These are phyloP conservation scores for Durusdinium trenchii DNA, from an alignment of 73 alveolate genomes.

Conservation along the genomic window DNA sequence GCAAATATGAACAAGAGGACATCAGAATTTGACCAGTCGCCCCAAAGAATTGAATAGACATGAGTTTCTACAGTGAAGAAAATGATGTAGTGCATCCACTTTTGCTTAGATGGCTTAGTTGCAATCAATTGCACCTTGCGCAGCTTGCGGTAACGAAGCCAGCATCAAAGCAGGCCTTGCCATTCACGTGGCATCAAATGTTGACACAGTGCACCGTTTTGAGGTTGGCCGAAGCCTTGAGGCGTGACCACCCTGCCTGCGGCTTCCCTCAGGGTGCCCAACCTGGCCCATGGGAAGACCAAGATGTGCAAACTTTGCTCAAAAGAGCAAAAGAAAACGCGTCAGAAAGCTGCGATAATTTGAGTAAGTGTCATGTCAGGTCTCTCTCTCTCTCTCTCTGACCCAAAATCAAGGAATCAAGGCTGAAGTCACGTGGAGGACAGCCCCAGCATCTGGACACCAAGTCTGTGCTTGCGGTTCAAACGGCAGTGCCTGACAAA, in stretches of 20 bases:
- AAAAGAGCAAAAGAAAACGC: too few species aligned
- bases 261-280: not conserved
- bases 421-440: not conserved
- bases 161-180: slow-evolving; percentile 47
- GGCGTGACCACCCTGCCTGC: not conserved
- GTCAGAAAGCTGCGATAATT: too few species aligned
- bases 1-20: too few species aligned
- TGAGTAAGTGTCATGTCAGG: too few species aligned
- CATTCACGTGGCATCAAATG: not conserved
- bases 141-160: not conserved
- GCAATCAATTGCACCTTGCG: too few species aligned
- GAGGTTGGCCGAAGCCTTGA: not conserved
- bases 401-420: not conserved
- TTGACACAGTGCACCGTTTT: too few species aligned
- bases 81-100: too few species aligned
- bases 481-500: not conserved
- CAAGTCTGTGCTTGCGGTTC: not conserved
- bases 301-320: too few species aligned
- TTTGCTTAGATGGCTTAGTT: too few species aligned
- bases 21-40: too few species aligned
- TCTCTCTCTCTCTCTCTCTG: not conserved
- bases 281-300: not conserved
- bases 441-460: not conserved
- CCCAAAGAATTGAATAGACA: too few species aligned
- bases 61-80: too few species aligned